A percentile compares a stretch with the other conserved stretches of the same genome.
Evolutionary conservation across 2,329 filamentous ascomycete species (phyloP).

Genomic region (Venturia effusa): DNA sequence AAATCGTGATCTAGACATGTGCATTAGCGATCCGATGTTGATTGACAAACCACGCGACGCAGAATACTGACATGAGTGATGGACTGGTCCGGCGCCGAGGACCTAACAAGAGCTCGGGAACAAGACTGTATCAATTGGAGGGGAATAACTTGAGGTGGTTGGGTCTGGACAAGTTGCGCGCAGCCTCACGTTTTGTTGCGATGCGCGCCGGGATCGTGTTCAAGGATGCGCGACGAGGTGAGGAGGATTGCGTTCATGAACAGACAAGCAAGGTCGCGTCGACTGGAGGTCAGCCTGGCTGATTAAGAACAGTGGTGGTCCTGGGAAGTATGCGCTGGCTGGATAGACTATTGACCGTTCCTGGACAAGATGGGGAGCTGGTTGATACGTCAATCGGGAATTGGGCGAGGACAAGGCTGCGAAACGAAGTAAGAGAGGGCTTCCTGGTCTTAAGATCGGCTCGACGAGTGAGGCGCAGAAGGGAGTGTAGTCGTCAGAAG

Average conservation of each 20-base stretch:
- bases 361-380: neutral
- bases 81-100: neutral
- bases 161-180: neutral
- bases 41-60: no score
- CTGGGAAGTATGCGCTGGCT: conserved; percentile 6
- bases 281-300: neutral
- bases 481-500: neutral
- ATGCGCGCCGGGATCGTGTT: conserved; percentile 5
- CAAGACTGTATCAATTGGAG: neutral
- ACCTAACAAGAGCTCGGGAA: neutral
- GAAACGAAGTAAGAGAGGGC: conserved; percentile 7
- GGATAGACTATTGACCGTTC: neutral
- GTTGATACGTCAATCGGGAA: conserved; percentile 11
- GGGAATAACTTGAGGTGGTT: neutral
- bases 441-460: conserved; percentile 5
- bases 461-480: conserved; percentile 9
- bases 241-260: conserved; percentile 4
- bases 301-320: neutral
- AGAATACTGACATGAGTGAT: neutral
- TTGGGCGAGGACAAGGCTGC: conserved; percentile 6
- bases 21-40: neutral
- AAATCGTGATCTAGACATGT: neutral
- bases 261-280: neutral
- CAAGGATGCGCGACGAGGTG: conserved; percentile 2
- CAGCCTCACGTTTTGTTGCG: conserved; percentile 7